Evolutionary conservation across 768 basidiomycete genomes (phyloP), one percentile per base, ranked within the genome.

Genomic region (Lentinus tigrinus): DNA sequence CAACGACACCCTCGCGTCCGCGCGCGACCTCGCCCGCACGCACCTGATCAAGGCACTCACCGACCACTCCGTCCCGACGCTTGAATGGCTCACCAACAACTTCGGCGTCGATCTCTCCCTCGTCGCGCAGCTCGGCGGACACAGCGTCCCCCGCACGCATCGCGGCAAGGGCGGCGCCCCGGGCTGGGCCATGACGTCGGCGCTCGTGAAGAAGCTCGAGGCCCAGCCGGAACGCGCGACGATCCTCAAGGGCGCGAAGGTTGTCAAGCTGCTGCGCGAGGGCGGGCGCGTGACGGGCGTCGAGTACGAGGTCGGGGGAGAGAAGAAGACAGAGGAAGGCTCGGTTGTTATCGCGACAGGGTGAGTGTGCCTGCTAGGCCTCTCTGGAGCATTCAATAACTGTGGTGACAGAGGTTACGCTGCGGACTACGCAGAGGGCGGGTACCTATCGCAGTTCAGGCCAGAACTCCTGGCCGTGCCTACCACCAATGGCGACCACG

Each of bases 401-500:
- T 23, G n/a, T 1, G 13, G 11, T 24, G 21, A 23, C 11, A 46
- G 95, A 60, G 96, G 96, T 44, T 98, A 98, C 73, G 96, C 96
- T 50, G 95, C 96, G 61, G 96, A 98, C 74, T 98, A 98, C 72
- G 89, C 92, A 11, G 73, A 85, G 47, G 84, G 90, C 68, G 94
- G 93, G 2, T 78, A 98, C 26, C 78, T 98, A 63, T 95, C 93
- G 81, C 93, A 93, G 77, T 83, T 95, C 75, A 84, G 96, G 47
- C 96, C 96, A 6, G 96, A 98, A 70, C 86, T 87, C 66, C 93
- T 86, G 75, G 81, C 93, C 50, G 85, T 98, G 36, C 93, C 95
- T 27, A 98, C 96, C 3, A 98, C 96, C 54, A 98, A 98, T 68
- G 96, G 96, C 53, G 95, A 96, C 65, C 95, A 98, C 73, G 97